Base-by-base conservation (phyloP, 169 alveolate genomes). In the Plasmodium gonderi region DNA sequence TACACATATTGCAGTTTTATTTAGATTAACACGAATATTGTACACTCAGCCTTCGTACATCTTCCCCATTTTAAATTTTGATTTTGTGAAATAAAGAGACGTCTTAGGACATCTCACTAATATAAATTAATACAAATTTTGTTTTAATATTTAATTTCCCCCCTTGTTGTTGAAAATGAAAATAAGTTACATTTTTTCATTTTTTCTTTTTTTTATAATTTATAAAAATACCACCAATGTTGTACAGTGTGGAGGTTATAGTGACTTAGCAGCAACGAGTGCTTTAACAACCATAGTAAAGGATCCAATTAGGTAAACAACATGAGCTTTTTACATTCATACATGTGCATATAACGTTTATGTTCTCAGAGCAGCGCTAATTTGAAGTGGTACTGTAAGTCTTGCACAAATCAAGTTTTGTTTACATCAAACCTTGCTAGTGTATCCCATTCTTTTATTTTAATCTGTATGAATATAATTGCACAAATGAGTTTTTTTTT, bases 241-340 rank as follows among this genome's bases (percentile, higher is more conserved):
- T 12, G 93, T 74, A 20, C 36, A 76, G 3, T 75, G 87, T 87
- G 87, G 23, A 9, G 78, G 72, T 12, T 87, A 87, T 47, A 65
- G 93, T 75, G 93, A 87, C 47, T 47, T 87, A 42, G 93, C 80
- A 11, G 87, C 87, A 75, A 75, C 93, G 33, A 87, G 79, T 11
- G 89, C 89, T 31, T 54, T 87, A 29, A 49, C 79, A 51, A 60
- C 90, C 38, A 20, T 76, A 38, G 47, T 87, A 31, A 49, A 65
- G 67, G 87, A 87, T 29, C 87, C 89, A 23, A 26, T 76, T 20
- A 75, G 79, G 87, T 87, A 44, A 76, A 26, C 29, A 87, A 31
- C 0, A 23, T n/a, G n/a, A n/a, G n/a, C n/a, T n/a, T n/a, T n/a
- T n/a, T n/a, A n/a, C n/a, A n/a, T n/a, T n/a, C n/a, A n/a, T n/a